Conservation (phyloP, 1,284 basidiomycete species). For the Mycosarcoma mackinlayi region DNA sequence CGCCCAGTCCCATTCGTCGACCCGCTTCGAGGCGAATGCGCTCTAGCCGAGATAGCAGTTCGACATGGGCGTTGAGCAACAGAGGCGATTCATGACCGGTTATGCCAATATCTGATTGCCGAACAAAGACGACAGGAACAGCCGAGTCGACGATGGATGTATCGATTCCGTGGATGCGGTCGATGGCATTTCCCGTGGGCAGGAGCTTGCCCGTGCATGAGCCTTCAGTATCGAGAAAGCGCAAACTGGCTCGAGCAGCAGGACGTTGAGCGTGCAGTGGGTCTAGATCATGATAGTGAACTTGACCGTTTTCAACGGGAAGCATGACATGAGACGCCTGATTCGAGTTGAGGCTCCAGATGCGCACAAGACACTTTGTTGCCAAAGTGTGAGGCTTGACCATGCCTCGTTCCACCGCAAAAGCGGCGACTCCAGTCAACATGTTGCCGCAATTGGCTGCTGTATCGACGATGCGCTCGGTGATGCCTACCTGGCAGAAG, state of each 20-base stretch:
- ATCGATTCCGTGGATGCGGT: background rate
- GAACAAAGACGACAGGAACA: slow-evolving; percentile 3
- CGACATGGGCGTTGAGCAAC: background rate
- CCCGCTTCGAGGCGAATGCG: background rate
- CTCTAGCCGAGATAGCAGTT: background rate
- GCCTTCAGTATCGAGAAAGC: background rate
- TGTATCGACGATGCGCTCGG: slow-evolving; percentile 4
- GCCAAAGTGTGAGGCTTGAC: background rate
- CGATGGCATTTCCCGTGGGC: background rate
- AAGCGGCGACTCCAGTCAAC: background rate
- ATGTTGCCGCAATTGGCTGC: slow-evolving; percentile 3
- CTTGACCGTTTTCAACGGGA: slow-evolving; percentile 1
- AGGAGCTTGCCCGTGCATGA: slow-evolving; percentile 1
- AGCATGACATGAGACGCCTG: background rate
- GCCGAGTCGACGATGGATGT: slow-evolving; percentile 1
- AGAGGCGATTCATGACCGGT: background rate
- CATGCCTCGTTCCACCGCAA: background rate
- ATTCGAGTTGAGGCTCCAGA: background rate
- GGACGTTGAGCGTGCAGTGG: background rate
- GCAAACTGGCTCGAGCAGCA: background rate
- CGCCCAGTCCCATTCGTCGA: background rate
- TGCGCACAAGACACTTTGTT: background rate
- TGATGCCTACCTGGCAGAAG: slow-evolving; percentile 8
- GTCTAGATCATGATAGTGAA: background rate
- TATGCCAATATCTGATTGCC: background rate